Percentiles rank a stretch among this genome's conserved stretches.
These are phyloP conservation scores for Podosphaera xanthii DNA, from an alignment of 2,329 filamentous ascomycete genomes.

Conservation along the genomic window DNA sequence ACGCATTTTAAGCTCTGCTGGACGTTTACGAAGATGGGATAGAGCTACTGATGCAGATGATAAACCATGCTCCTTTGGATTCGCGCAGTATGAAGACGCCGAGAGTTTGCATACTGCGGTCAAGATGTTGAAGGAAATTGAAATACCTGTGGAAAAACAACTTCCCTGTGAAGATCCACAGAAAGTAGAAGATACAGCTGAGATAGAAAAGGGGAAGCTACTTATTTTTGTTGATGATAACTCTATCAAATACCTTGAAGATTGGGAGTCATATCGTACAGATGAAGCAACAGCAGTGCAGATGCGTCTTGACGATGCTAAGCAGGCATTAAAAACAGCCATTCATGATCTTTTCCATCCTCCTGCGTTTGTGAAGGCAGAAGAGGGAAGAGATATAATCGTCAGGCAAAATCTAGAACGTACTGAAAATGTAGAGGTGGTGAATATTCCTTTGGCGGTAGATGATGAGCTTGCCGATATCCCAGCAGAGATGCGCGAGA, in stretches of 20 bases:
- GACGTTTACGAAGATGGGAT: constrained; percentile 67
- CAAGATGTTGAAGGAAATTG: constrained; percentile 60
- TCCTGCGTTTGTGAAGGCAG: constrained; percentile 20
- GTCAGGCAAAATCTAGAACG: constrained; percentile 41
- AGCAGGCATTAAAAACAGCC: constrained; percentile 41
- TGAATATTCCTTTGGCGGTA: constrained; percentile 66
- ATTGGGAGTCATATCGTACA: constrained; percentile 44
- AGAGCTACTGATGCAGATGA: constrained; percentile 50
- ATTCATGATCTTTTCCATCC: constrained; percentile 55
- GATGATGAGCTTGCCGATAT: constrained; percentile 94
- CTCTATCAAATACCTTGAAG: constrained; percentile 65
- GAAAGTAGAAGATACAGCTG: constrained; percentile 19
- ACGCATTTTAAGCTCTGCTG: constrained; percentile 52
- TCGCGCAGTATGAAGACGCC: constrained; percentile 83
- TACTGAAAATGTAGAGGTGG: constrained; percentile 53
- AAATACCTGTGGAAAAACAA: constrained; percentile 63
- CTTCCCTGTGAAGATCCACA: constrained; percentile 22
- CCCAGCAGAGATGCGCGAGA: constrained; percentile 85
- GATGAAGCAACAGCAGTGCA: constrained; percentile 39
- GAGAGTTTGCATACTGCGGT: constrained; percentile 70
- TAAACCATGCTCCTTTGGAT: constrained; percentile 73
- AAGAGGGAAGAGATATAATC: constrained; percentile 43
- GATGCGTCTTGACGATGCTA: constrained; percentile 46
- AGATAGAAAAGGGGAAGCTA: constrained; percentile 42
- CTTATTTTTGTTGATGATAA: constrained; percentile 60